Evolutionary conservation across 805 yeast species (phyloP), one percentile per base, ranked within the genome.

Genomic region (Metschnikowia continentalis): DNA sequence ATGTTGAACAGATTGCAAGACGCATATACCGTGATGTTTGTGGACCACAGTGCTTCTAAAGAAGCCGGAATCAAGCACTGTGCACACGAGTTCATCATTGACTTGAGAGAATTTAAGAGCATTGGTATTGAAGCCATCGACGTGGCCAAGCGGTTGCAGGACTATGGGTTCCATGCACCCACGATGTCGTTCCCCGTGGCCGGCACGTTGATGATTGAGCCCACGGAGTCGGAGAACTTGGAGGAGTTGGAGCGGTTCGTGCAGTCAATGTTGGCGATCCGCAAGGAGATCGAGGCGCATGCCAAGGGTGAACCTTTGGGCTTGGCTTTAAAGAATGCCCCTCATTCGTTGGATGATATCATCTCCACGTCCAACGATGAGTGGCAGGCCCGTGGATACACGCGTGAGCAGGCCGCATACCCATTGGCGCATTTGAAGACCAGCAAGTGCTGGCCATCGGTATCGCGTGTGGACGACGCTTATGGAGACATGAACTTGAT

Each of bases 101-200:
- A 94, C 68, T 75, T 91, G 57, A 82, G 98, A 68, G 88, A 84
- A 33, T 89, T 85, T 75, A 90, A 91, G 70, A 68, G 79, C 1
- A 59, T 80, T 46, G 96, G 96, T 20, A 77, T 92, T 49, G 97
- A 94, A 72, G 97, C 97, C 19, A 89, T 92, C 60, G 99, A 94
- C 67, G 84, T 94, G 53, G 98, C 99, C 51, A 94, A 94, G 76
- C 83, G 99, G 70, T 78, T 94, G 54, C 98, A 94, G 72, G 99
- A 94, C 72, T 94, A 92, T 67, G 97, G 98, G 0, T 94, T 94
- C 82, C 99, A 94, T 70, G 97, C 97, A 0, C 99, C 99, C 55
- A 94, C 99, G 23, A 84, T 94, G 88, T 94, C 98, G 2, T 94
- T 94, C 88, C 99, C 99, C 8, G 96, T 94, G 47, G 92, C 97